Percentiles rank a stretch among this genome's conserved stretches.
Evolutionary conservation across 2,329 filamentous ascomycete species (phyloP).

Genomic region (Didymella glomerata): DNA sequence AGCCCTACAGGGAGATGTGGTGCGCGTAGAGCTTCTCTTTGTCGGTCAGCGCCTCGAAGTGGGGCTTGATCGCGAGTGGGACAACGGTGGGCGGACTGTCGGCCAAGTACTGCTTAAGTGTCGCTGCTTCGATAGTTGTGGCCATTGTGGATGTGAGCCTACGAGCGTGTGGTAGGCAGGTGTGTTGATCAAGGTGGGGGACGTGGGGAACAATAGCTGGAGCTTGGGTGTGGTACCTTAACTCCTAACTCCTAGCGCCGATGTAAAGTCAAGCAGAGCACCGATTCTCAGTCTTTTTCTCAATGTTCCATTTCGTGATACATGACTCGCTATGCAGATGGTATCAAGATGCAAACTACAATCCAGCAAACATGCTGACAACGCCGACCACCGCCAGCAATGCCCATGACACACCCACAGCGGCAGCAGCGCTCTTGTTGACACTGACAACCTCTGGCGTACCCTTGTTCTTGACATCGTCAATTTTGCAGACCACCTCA

Average conservation of each 20-base stretch:
- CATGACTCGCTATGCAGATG: slow-evolving; percentile 16
- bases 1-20: slow-evolving; percentile 57
- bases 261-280: not conserved
- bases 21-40: slow-evolving; percentile 91
- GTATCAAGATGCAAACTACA: slow-evolving; percentile 20
- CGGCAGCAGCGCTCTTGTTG: slow-evolving; percentile 28
- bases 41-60: slow-evolving; percentile 81
- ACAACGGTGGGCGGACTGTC: slow-evolving; percentile 91
- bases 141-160: slow-evolving; percentile 29
- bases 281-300: not conserved
- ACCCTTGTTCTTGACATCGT: slow-evolving; percentile 46
- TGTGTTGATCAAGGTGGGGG: not conserved
- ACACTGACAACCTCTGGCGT: slow-evolving; percentile 46
- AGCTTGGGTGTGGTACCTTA: not conserved
- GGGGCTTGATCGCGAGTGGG: slow-evolving; percentile 86
- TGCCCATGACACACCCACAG: slow-evolving; percentile 39
- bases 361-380: slow-evolving; percentile 30
- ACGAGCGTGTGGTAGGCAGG: not conserved
- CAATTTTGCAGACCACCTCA: slow-evolving; percentile 50
- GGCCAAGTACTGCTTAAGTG: slow-evolving; percentile 78
- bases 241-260: not conserved
- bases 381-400: slow-evolving; percentile 34
- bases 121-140: slow-evolving; percentile 54
- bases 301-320: not conserved
- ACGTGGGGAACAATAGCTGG: slow-evolving; percentile 6